Percentiles rank a stretch among this genome's conserved stretches.
These are phyloP conservation scores for Pseudogymnoascus sp. DNA, from an alignment of 2,329 filamentous ascomycete species.

Conservation along the genomic window DNA sequence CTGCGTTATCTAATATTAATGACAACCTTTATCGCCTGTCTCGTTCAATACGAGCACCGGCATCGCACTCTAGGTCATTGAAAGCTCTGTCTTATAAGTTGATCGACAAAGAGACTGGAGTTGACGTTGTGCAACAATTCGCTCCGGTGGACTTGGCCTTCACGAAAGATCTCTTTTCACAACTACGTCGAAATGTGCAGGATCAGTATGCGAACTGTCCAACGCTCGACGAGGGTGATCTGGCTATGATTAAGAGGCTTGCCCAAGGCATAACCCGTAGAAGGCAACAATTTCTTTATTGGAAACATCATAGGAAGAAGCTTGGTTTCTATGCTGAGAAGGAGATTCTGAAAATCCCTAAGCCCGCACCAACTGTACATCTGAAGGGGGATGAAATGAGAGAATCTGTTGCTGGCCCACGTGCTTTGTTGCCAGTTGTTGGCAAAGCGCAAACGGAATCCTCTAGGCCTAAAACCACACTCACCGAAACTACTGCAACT, in stretches of 20 bases:
- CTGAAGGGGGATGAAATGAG: not conserved
- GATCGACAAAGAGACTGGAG: not conserved
- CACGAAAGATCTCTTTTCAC: not conserved
- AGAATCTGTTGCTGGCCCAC: not conserved
- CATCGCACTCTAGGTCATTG: not conserved
- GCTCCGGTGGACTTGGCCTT: not conserved
- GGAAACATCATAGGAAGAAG: not conserved
- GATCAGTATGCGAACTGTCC: not conserved
- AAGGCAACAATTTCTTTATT: not conserved
- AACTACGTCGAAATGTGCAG: not conserved
- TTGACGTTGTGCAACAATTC: not conserved
- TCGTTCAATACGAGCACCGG: not conserved
- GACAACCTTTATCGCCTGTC: slow-evolving; percentile 2
- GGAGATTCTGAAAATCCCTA: not conserved
- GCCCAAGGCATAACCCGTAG: not conserved
- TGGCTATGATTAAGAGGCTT: not conserved
- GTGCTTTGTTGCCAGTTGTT: not conserved
- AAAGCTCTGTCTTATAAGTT: not conserved
- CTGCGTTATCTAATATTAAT: not conserved
- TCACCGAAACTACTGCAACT: not conserved
- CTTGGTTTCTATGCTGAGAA: not conserved
- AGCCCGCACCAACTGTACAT: not conserved
- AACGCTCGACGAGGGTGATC: not conserved
- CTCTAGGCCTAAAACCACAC: not conserved
- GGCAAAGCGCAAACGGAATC: not conserved